Evolutionary conservation across 306 rosid species (phyloP), one percentile per base, ranked within the genome.

Genomic region (Cucumis hystrix): DNA sequence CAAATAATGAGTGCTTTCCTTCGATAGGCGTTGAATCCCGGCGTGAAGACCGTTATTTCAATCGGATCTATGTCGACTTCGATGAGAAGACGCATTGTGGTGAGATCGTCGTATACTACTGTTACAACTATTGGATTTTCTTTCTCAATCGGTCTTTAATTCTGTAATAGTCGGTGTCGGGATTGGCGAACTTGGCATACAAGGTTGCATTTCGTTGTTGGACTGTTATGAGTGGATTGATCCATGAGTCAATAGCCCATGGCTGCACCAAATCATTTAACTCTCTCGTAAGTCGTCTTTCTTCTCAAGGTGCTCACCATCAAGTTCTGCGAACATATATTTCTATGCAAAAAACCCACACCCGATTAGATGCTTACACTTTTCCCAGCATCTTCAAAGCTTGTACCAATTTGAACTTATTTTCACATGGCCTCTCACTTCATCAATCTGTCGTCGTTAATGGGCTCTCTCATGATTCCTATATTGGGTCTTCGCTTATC

Each of bases 371-470:
- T 7, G 75, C 80, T 30, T 47, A 65, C 56, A 78, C 80, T 7
- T 78, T 78, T 25, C 80, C 80, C 16, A 65, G 75, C 59, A 54
- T 78, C 4, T 75, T 78, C 65, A 78, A 78, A 78, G 74, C 75
- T n/a, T 78, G 80, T 58, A 64, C 75, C 80, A 33, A 23, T 78
- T 21, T 51, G 21, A 78, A 78, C 75, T n/a, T 65, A 35, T 78
- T 63, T 65, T 33, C 40, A 2, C 2, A 33, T 52, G 80, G 80
- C 18, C 60, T 78, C 54, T 78, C 75, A 1, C 6, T 78, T 15
- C 80, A 78, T 65, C 80, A 65, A 28, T 65, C 74, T 78, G 20
- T 55, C 64, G 52, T 78, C 17, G 80, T 78, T 49, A 30, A 78
- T 78, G 80, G 80, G 39, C 30, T 47, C 4, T 78, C 80, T 10